Conservation (phyloP, 129 eudicot genomes). For the Escallonia rubra region DNA sequence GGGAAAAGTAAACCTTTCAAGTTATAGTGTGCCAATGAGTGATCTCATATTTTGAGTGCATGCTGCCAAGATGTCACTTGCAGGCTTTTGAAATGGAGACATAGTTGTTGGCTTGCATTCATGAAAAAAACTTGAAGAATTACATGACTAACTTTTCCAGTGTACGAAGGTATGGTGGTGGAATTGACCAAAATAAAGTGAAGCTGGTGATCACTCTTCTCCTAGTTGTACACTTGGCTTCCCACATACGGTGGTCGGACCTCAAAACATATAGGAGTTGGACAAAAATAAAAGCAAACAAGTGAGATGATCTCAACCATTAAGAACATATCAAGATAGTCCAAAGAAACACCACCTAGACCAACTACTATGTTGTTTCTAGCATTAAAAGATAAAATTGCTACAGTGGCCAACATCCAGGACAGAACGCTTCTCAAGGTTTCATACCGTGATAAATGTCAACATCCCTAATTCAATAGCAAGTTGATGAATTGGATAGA, state of each 20-base stretch:
- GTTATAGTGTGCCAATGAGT: neutral
- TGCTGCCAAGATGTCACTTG: conserved; percentile 27
- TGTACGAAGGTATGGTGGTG: neutral
- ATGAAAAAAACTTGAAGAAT: neutral
- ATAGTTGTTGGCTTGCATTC: conserved; percentile 4
- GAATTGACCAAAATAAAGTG: neutral
- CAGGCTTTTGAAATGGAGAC: conserved; percentile 17
- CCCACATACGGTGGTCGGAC: conserved; percentile 5
- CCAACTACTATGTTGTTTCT: conserved; percentile 3
- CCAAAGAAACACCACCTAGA: conserved; percentile 7
- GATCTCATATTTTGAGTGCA: conserved; percentile 9
- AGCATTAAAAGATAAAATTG: conserved; percentile 10
- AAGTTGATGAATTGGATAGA: neutral
- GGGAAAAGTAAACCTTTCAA: neutral
- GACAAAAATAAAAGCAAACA: conserved; percentile 19
- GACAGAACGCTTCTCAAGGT: neutral
- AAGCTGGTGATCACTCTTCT: conserved; percentile 10
- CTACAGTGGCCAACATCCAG: conserved; percentile 11
- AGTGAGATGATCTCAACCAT: conserved; percentile 13
- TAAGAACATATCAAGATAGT: conserved; percentile 16
- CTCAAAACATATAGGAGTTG: conserved; percentile 10
- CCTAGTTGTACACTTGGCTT: conserved; percentile 16
- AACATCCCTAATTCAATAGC: neutral
- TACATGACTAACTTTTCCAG: neutral
- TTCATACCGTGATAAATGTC: neutral